phyloP scores from a whole-genome alignment of 78 protist genomes.

The Bigelowiella natans region DNA sequence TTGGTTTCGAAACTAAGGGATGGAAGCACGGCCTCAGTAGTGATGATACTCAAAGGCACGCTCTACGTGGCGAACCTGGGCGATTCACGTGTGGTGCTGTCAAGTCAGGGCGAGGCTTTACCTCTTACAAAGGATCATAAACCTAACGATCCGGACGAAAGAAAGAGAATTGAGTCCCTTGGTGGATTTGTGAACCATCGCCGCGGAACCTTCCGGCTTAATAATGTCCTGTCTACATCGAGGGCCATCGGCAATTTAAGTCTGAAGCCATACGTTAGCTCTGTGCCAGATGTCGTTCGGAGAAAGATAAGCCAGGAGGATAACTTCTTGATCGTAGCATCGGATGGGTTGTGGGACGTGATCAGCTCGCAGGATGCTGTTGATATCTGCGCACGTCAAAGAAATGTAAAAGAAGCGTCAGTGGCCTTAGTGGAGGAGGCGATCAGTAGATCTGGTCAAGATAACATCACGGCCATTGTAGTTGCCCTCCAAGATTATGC shows the following conservation, averaged over 20 bases:
- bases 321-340: background rate
- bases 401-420: background rate
- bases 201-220: background rate
- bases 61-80: background rate
- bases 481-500: background rate
- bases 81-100: background rate
- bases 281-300: background rate
- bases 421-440: background rate
- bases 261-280: background rate
- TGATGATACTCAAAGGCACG: background rate
- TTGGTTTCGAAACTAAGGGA: too few relatives aligned
- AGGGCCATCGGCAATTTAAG: background rate
- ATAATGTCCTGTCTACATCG: background rate
- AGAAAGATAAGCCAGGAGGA: background rate
- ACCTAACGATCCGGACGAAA: background rate
- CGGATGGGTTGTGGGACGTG: slow-evolving; percentile 13
- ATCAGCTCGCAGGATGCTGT: background rate
- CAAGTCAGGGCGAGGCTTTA: background rate
- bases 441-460: background rate
- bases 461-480: background rate
- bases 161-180: background rate
- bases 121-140: slow-evolving; percentile 1
- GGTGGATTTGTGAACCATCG: background rate
- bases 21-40: background rate
- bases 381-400: background rate